These are phyloP conservation scores for Quercus alba DNA, from an alignment of 306 rosid species.

Conservation along the genomic window DNA sequence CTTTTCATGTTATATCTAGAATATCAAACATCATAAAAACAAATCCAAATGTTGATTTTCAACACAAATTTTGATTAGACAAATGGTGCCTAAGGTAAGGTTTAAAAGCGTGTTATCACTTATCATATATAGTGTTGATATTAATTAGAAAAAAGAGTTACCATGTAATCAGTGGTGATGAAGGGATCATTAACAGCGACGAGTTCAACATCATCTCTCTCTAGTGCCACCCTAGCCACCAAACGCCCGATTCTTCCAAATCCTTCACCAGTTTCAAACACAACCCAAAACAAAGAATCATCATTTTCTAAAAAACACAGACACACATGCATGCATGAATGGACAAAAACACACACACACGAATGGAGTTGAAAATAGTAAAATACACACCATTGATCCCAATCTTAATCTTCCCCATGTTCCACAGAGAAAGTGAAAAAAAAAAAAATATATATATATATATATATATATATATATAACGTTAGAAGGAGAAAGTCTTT, in stretches of 20 bases:
- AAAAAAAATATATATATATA: not conserved
- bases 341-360: not conserved
- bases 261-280: conserved; percentile 33
- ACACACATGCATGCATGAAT: too few relatives aligned
- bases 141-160: not conserved
- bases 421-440: not conserved
- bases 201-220: conserved; percentile 63
- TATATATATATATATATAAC: too few relatives aligned
- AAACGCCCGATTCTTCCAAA: conserved; percentile 66
- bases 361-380: not conserved
- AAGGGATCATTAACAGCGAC: conserved; percentile 65
- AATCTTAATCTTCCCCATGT: conserved; percentile 69
- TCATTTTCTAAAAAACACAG: not conserved
- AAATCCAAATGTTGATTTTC: too few relatives aligned
- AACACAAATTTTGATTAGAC: too few relatives aligned
- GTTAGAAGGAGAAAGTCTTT: not conserved
- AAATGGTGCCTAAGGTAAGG: too few relatives aligned
- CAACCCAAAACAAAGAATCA: not conserved
- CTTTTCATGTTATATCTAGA: too few relatives aligned
- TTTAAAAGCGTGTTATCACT: too few relatives aligned
- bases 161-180: conserved; percentile 57
- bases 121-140: too few relatives aligned
- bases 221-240: conserved; percentile 65
- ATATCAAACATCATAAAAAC: too few relatives aligned
- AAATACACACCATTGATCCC: conserved; percentile 69